Evolutionary conservation across 306 rosid genomes (phyloP).

Genomic region (Glycine latifolia): DNA sequence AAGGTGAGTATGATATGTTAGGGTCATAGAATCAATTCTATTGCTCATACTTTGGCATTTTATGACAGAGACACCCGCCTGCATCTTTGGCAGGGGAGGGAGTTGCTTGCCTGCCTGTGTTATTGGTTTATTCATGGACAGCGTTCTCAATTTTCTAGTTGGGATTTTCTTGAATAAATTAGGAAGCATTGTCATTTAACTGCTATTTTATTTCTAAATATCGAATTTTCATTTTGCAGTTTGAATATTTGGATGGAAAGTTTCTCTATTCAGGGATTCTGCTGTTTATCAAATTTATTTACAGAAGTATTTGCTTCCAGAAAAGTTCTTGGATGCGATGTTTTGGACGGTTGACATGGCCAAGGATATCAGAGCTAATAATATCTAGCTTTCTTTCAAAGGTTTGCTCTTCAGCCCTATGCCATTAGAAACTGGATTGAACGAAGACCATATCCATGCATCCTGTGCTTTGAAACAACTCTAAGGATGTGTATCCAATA

Average conservation of each 20-base stretch:
- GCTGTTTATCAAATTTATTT: conserved; percentile 69
- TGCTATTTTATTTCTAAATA: conserved; percentile 42
- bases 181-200: conserved; percentile 38
- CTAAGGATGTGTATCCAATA: conserved; percentile 12
- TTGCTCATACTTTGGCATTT: conserved; percentile 6
- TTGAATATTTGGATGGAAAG: conserved; percentile 65
- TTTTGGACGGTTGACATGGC: conserved; percentile 94
- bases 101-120: conserved; percentile 12
- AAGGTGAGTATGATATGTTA: conserved; percentile 56
- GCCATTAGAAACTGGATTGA: conserved; percentile 25
- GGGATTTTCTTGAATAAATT: conserved; percentile 8
- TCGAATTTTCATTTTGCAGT: conserved; percentile 58
- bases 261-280: conserved; percentile 72
- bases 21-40: conserved; percentile 11
- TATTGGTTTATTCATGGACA: conserved; percentile 24
- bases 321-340: conserved; percentile 73
- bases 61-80: neutral
- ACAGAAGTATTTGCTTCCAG: conserved; percentile 66
- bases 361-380: conserved; percentile 87
- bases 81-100: neutral
- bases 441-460: conserved; percentile 24
- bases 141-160: conserved; percentile 3
- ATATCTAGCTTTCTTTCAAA: conserved; percentile 86
- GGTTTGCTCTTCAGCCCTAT: conserved; percentile 57
- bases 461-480: conserved; percentile 36